A percentile compares a stretch with the other conserved stretches of the same genome.
Conservation (phyloP, 2,329 filamentous ascomycete species). For the Aspergillus brasiliensis region DNA sequence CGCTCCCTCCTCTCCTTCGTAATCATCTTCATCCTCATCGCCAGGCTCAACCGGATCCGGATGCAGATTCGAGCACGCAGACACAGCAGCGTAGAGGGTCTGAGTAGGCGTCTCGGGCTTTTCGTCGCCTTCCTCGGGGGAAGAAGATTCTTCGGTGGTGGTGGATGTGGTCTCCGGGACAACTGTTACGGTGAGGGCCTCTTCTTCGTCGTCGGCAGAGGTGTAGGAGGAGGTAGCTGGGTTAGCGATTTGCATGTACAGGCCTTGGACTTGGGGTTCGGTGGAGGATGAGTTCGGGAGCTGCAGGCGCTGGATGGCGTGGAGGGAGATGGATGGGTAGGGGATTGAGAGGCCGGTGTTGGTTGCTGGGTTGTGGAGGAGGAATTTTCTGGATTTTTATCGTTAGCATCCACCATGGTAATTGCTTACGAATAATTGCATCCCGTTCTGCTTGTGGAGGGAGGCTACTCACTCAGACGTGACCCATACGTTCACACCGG, state of each 20-base stretch:
- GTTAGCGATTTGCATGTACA: conserved; percentile 52
- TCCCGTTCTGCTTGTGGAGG: neutral
- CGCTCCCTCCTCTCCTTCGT: conserved; percentile 22
- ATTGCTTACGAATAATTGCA: no score
- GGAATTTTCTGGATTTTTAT: conserved; percentile 42
- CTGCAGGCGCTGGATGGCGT: conserved; percentile 50
- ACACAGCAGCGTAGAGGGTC: conserved; percentile 48
- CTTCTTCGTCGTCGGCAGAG: conserved; percentile 43
- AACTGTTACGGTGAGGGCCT: conserved; percentile 47
- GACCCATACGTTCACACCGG: conserved; percentile 49
- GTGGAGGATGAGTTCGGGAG: conserved; percentile 30
- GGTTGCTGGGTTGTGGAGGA: conserved; percentile 42
- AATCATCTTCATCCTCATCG: conserved; percentile 39
- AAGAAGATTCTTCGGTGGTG: conserved; percentile 19
- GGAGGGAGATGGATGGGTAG: conserved; percentile 52
- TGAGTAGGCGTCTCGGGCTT: conserved; percentile 42
- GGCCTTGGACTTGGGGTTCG: conserved; percentile 39
- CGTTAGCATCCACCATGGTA: conserved; percentile 10
- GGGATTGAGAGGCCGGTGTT: conserved; percentile 47
- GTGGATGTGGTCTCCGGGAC: conserved; percentile 34
- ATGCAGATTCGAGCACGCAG: conserved; percentile 52
- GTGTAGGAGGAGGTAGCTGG: conserved; percentile 22
- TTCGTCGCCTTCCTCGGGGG: conserved; percentile 27
- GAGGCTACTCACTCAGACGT: conserved; percentile 47
- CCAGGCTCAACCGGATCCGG: conserved; percentile 45